Evolutionary conservation across 2,329 filamentous ascomycete species (phyloP).

Genomic region (Trichoderma cornu-damae): DNA sequence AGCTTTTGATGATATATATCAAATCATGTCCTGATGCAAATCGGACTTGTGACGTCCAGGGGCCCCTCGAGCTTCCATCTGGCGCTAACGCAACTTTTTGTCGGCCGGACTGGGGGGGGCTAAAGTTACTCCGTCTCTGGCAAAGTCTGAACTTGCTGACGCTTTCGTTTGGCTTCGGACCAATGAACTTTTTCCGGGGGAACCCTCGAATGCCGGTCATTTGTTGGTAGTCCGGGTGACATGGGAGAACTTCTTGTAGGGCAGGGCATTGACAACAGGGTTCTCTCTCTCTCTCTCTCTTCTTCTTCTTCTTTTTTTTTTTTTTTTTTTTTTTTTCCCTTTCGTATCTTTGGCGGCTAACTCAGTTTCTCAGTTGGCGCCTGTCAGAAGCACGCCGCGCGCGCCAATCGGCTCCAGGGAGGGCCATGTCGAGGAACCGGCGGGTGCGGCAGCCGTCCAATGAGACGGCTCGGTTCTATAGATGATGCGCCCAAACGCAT

Average conservation of each 20-base stretch:
- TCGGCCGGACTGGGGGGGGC: slow-evolving; percentile 1
- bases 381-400: background rate
- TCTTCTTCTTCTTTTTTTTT: too few species aligned
- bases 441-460: background rate
- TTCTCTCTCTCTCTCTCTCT: too few species aligned
- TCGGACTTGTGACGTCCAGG: slow-evolving; percentile 9
- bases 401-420: background rate
- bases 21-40: background rate
- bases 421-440: background rate
- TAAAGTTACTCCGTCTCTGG: slow-evolving; percentile 9
- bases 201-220: too few species aligned
- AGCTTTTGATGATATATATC: background rate
- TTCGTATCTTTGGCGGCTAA: too few species aligned
- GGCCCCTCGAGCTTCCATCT: slow-evolving; percentile 9
- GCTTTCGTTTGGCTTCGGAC: background rate
- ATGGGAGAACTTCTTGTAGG: background rate
- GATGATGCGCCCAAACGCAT: background rate
- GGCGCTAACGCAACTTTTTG: background rate
- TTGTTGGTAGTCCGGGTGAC: background rate
- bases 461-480: background rate
- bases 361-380: too few species aligned
- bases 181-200: background rate
- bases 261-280: too few species aligned
- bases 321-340: too few species aligned
- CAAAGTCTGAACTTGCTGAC: background rate